Evolutionary conservation across 2,329 filamentous ascomycete species (phyloP).

Genomic region (Aspergillus caelatus): DNA sequence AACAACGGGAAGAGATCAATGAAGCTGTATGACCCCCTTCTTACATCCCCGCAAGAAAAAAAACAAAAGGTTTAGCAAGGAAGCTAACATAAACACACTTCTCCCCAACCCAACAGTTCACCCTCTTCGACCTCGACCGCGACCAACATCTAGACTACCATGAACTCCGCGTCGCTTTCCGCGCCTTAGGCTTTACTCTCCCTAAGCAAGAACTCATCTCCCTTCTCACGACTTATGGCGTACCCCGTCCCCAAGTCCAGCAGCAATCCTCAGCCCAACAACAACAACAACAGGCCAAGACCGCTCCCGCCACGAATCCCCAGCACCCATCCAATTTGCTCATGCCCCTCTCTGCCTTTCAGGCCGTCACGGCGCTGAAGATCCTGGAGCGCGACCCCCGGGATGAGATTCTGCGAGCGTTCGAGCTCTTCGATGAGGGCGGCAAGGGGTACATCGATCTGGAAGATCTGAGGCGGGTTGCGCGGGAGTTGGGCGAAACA

Average conservation of each 20-base stretch:
- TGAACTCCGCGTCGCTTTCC: conserved; percentile 94
- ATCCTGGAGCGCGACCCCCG: conserved; percentile 82
- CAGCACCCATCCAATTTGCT: conserved; percentile 68
- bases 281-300: conserved; percentile 40
- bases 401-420: conserved; percentile 89
- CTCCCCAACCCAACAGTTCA: conserved; percentile 63
- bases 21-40: conserved; percentile 72
- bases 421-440: conserved; percentile 89
- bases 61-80: background rate
- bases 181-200: conserved; percentile 91
- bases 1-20: conserved; percentile 89
- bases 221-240: conserved; percentile 79
- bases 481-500: conserved; percentile 83
- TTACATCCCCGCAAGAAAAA: background rate
- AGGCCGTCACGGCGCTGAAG: conserved; percentile 75
- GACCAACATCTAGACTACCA: conserved; percentile 95
- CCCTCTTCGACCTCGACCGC: conserved; percentile 94
- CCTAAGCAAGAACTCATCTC: conserved; percentile 81
- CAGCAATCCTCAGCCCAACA: conserved; percentile 36
- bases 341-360: conserved; percentile 72
- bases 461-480: conserved; percentile 83
- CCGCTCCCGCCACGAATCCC: conserved; percentile 47
- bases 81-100: conserved; percentile 1
- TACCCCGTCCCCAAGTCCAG: conserved; percentile 63
- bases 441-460: conserved; percentile 89